A percentile compares a stretch with the other conserved stretches of the same genome.
These are phyloP conservation scores for Anthracocystis walkeri DNA, from an alignment of 1,284 basidiomycete species.

Conservation along the genomic window DNA sequence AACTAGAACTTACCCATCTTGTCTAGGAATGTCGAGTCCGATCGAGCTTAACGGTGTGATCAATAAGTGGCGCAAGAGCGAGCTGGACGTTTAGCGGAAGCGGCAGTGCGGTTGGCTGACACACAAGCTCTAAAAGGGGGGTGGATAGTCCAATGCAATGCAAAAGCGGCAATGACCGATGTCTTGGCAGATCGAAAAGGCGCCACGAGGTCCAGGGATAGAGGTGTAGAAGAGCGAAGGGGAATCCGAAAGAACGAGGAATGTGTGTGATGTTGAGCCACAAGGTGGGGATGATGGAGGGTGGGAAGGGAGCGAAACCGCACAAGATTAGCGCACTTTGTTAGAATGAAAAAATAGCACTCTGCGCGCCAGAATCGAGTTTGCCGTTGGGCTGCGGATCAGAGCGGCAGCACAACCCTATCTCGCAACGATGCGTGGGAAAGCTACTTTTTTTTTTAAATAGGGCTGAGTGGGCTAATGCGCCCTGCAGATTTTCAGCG, in stretches of 20 bases:
- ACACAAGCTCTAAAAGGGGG: neutral
- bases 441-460: neutral
- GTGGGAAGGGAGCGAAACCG: constrained; percentile 23
- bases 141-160: neutral
- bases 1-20: constrained; percentile 38
- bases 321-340: constrained; percentile 9
- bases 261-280: constrained; percentile 9
- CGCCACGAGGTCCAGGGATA: constrained; percentile 3
- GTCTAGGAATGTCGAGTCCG: constrained; percentile 11
- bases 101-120: constrained; percentile 12
- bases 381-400: constrained; percentile 7
- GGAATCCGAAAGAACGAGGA: neutral
- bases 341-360: neutral
- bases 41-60: constrained; percentile 1
- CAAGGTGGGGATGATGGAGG: constrained; percentile 35
- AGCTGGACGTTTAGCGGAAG: constrained; percentile 10
- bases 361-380: constrained; percentile 9
- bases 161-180: neutral
- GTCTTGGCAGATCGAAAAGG: constrained; percentile 5
- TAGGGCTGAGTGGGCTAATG: neutral
- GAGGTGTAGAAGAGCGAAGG: neutral
- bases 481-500: constrained; percentile 4
- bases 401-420: neutral
- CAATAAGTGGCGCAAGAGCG: neutral
- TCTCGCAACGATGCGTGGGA: constrained; percentile 4